Conservation (phyloP, 768 basidiomycete species). For the Leucosporidium creatinivorum region DNA sequence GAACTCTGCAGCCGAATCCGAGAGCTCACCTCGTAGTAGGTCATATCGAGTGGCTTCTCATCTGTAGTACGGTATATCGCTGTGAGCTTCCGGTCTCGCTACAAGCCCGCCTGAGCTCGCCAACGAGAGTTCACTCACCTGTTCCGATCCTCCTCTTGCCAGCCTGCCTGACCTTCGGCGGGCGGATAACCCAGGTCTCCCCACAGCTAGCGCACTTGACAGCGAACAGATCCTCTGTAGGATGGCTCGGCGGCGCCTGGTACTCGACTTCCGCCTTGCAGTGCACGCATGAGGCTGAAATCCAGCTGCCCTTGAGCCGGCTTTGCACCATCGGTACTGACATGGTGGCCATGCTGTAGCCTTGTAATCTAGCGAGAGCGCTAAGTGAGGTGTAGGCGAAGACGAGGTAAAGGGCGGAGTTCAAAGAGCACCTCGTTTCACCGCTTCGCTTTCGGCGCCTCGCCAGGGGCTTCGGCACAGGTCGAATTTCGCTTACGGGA, state of each 20-base stretch:
- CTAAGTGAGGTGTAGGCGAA: no score
- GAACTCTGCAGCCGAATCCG: no score
- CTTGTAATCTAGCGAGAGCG: no score
- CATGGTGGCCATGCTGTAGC: no score
- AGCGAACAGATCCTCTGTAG: conserved; percentile 54
- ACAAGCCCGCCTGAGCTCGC: background rate
- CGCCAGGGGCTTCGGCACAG: no score
- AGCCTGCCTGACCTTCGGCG: conserved; percentile 34
- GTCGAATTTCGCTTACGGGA: no score
- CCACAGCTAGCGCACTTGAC: conserved; percentile 67
- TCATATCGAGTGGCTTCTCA: conserved; percentile 76
- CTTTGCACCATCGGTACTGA: no score
- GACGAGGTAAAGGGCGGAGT: no score
- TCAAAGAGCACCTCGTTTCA: no score
- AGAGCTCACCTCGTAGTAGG: conserved; percentile 67
- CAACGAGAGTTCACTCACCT: conserved; percentile 6
- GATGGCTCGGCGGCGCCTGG: conserved; percentile 49
- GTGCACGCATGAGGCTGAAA: conserved; percentile 17
- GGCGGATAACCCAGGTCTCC: conserved; percentile 45
- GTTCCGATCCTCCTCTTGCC: conserved; percentile 16
- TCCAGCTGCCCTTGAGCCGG: conserved; percentile 4
- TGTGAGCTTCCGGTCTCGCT: background rate
- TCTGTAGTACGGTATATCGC: conserved; percentile 48
- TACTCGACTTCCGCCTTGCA: conserved; percentile 35
- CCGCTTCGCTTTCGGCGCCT: no score